Base-by-base conservation (phyloP, 306 rosid genomes). In the Sicyos edulis region DNA sequence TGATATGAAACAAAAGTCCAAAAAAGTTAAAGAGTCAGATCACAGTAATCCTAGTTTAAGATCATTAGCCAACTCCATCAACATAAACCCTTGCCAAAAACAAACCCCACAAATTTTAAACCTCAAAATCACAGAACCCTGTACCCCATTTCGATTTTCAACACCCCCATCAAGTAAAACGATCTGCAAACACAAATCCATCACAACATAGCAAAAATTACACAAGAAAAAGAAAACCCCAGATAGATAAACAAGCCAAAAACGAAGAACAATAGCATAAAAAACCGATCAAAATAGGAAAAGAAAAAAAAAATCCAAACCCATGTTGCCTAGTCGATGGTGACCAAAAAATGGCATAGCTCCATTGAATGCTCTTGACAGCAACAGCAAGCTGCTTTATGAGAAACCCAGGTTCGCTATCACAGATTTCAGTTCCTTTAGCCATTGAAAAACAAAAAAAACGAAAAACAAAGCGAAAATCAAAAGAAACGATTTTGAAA, bases 261-360 rank as follows among this genome's bases (percentile, higher is more conserved):
- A 67, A 67, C 2, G 40, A 47, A 67, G 16, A 12, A 67, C 55
- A 44, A 13, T 44, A 32, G 0, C 55, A 44, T 22, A 26, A 51
- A 10, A 6, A 59, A 60, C 26, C 8, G 32, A 24, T 16, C 45
- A 40, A 11, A 67, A 44, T 17, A 58, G 64, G 29, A 32, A 26
- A 3, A 26, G n/a, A n/a, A n/a, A n/a, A n/a, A 26, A 26, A 26
- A 63, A 79, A 62, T 4, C 11, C 10, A 55, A 82, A 91, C 97
- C 96, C 88, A 82, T 84, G 76, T 75, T 87, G 82, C 72, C 75
- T 77, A 13, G 89, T 67, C 68, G 96, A 91, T 66, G 83, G 71
- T 12, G 91, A 83, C 97, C 97, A 91, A 88, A 91, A 87, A 75
- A 91, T 84, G 12, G 91, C 96, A 82, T 91, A 91, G 80, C 93